phyloP scores from a whole-genome alignment of 305 asterid genomes.

The Fraxinus dipetala region DNA sequence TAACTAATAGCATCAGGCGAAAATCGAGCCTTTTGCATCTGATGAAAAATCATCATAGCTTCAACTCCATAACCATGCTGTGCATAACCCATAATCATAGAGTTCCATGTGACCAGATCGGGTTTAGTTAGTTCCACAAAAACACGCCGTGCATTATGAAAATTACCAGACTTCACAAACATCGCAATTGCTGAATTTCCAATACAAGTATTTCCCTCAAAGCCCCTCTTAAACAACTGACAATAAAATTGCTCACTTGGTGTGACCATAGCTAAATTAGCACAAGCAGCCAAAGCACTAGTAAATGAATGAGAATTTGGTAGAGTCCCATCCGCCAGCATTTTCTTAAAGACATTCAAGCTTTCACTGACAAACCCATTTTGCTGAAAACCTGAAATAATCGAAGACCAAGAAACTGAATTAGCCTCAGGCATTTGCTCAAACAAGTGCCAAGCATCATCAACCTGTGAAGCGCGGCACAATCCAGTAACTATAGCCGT shows the following conservation, averaged over 20 bases:
- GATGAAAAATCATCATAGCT: constrained; percentile 29
- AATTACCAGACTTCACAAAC: constrained; percentile 2
- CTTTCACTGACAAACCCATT: constrained; percentile 4
- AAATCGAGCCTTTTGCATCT: constrained; percentile 27
- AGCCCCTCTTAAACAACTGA: constrained; percentile 28
- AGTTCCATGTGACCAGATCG: constrained; percentile 28
- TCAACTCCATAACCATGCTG: constrained; percentile 24
- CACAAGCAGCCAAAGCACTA: constrained; percentile 20
- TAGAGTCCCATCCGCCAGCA: background rate
- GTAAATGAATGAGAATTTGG: constrained; percentile 9
- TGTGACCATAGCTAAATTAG: constrained; percentile 23
- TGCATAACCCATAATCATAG: constrained; percentile 22
- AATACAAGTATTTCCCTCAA: constrained; percentile 11
- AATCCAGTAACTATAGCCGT: constrained; percentile 19
- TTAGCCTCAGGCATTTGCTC: constrained; percentile 1
- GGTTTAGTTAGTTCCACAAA: constrained; percentile 22
- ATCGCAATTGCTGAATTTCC: constrained; percentile 14
- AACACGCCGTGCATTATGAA: constrained; percentile 14
- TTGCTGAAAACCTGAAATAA: constrained; percentile 10
- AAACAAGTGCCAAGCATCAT: background rate
- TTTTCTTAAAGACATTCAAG: background rate
- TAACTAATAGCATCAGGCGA: constrained; percentile 24
- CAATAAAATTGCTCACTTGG: constrained; percentile 19
- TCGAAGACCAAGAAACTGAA: constrained; percentile 12
- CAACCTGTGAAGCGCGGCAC: constrained; percentile 17